A percentile compares a stretch with the other conserved stretches of the same genome.
Evolutionary conservation across 371 early-diverging fungal species (phyloP).

Genomic region (Nematocida sp.): DNA sequence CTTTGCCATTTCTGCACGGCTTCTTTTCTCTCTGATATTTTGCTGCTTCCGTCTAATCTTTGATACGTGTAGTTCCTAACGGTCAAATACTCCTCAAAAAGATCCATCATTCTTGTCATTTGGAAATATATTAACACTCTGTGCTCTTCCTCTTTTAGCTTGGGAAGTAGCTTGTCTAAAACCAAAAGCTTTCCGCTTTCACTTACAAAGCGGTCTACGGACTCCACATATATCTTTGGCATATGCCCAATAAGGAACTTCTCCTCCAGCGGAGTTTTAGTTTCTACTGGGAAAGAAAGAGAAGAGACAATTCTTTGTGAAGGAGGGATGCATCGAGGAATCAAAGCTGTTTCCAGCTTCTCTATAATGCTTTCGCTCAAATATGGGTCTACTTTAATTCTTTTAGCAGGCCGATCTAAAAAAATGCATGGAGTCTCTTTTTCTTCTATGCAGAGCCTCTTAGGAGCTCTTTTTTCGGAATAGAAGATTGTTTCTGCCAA

Average conservation of each 20-base stretch:
- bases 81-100: slow-evolving; percentile 73
- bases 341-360: neutral
- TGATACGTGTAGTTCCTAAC: slow-evolving; percentile 69
- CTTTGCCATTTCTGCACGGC: slow-evolving; percentile 73
- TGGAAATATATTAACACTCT: slow-evolving; percentile 92
- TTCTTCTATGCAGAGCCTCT: neutral
- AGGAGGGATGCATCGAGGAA: slow-evolving; percentile 7
- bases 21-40: slow-evolving; percentile 78
- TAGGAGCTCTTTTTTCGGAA: neutral
- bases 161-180: slow-evolving; percentile 77
- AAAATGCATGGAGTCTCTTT: neutral
- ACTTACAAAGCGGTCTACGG: slow-evolving; percentile 69
- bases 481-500: neutral
- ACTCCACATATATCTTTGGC: neutral
- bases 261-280: neutral
- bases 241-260: neutral
- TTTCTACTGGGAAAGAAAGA: slow-evolving; percentile 5
- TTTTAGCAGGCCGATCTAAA: neutral
- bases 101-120: slow-evolving; percentile 93
- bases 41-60: slow-evolving; percentile 88
- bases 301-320: slow-evolving; percentile 23
- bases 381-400: neutral
- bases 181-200: slow-evolving; percentile 86
- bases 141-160: slow-evolving; percentile 81
- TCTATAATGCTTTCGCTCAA: neutral